phyloP scores from a whole-genome alignment of 108 stramenopile species.

The Thalassiosira profunda region DNA sequence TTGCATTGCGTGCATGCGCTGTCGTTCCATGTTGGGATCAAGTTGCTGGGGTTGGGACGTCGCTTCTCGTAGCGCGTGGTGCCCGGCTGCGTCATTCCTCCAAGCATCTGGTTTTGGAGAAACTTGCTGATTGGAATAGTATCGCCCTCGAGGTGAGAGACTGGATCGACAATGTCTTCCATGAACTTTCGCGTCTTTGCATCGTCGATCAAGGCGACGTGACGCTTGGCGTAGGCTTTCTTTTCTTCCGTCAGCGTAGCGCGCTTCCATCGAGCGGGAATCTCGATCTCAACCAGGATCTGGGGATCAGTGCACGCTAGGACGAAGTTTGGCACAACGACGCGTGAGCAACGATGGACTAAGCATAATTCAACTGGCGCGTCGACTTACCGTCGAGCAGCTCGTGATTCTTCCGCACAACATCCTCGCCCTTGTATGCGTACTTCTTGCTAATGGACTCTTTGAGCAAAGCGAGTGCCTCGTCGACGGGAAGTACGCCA shows the following conservation, averaged over 20 bases:
- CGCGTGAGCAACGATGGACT: too few species aligned
- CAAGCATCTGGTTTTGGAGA: slow-evolving; percentile 64
- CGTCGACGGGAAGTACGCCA: slow-evolving; percentile 57
- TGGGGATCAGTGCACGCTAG: slow-evolving; percentile 54
- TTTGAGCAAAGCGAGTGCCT: slow-evolving; percentile 52
- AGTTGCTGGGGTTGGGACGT: slow-evolving; percentile 53
- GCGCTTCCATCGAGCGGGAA: slow-evolving; percentile 53
- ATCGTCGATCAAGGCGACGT: slow-evolving; percentile 60
- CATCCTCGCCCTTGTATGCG: slow-evolving; percentile 62
- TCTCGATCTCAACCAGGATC: slow-evolving; percentile 45
- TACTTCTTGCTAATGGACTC: slow-evolving; percentile 58
- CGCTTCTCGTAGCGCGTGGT: slow-evolving; percentile 61
- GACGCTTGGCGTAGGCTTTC: slow-evolving; percentile 44
- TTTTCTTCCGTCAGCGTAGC: slow-evolving; percentile 36
- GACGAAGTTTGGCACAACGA: not conserved
- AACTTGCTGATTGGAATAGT: slow-evolving; percentile 62
- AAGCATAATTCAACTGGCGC: too few species aligned
- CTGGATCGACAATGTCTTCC: slow-evolving; percentile 61
- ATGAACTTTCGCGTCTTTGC: slow-evolving; percentile 58
- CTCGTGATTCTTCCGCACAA: slow-evolving; percentile 63
- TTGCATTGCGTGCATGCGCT: slow-evolving; percentile 67
- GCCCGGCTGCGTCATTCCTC: slow-evolving; percentile 61
- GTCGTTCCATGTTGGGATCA: slow-evolving; percentile 58
- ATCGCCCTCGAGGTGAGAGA: slow-evolving; percentile 62
- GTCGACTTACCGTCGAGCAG: slow-evolving; percentile 44